phyloP scores from a whole-genome alignment of 805 yeast genomes.

The Candida adriatica region DNA sequence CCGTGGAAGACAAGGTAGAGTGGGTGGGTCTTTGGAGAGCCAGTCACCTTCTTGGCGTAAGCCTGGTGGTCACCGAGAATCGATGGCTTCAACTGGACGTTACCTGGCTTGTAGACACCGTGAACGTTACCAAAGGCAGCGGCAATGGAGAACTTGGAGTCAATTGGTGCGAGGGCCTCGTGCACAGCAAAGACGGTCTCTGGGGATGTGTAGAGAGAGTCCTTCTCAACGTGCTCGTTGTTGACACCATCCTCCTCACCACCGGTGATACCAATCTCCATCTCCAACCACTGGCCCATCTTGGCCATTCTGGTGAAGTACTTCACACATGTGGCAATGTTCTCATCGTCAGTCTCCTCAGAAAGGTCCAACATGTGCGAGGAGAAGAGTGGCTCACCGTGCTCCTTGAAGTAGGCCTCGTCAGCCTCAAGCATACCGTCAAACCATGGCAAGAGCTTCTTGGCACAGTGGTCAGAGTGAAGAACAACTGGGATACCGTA shows the following conservation, averaged over 20 bases:
- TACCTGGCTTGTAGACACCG: slow-evolving; percentile 99
- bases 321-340: slow-evolving; percentile 89
- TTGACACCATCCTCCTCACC: slow-evolving; percentile 99
- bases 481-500: slow-evolving; percentile 95
- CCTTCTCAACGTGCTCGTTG: slow-evolving; percentile 89
- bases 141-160: slow-evolving; percentile 98
- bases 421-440: slow-evolving; percentile 98
- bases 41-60: slow-evolving; percentile 67
- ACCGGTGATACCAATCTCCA: slow-evolving; percentile 99
- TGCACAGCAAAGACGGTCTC: slow-evolving; percentile 90
- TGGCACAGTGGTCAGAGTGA: slow-evolving; percentile 99
- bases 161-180: slow-evolving; percentile 83
- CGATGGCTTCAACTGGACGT: slow-evolving; percentile 87
- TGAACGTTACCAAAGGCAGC: slow-evolving; percentile 99
- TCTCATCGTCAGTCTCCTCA: slow-evolving; percentile 94
- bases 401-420: slow-evolving; percentile 78
- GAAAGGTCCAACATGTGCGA: slow-evolving; percentile 98
- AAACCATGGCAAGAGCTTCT: slow-evolving; percentile 96
- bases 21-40: slow-evolving; percentile 54
- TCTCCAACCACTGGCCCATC: slow-evolving; percentile 96
- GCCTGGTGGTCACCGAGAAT: slow-evolving; percentile 94
- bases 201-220: slow-evolving; percentile 86
- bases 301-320: slow-evolving; percentile 92
- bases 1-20: slow-evolving; percentile 99
- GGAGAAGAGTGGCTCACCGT: slow-evolving; percentile 95